Conservation (phyloP, 2,329 filamentous ascomycete genomes). For the Penicillium sp. region DNA sequence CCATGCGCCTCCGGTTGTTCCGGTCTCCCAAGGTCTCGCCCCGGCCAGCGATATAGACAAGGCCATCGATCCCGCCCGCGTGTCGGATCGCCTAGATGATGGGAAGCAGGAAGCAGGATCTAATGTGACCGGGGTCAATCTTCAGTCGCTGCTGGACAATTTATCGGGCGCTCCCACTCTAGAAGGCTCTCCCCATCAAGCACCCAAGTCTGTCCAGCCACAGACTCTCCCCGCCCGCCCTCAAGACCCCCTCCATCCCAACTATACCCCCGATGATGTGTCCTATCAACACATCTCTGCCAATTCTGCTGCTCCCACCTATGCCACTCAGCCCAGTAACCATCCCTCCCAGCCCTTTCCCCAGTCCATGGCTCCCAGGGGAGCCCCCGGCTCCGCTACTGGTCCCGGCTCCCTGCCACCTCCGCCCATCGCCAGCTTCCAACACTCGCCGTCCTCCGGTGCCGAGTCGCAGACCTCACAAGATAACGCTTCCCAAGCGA, state of each 20-base stretch:
- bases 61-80: slow-evolving; percentile 16
- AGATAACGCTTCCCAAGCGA: slow-evolving; percentile 19
- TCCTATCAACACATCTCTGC: slow-evolving; percentile 36
- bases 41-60: slow-evolving; percentile 29
- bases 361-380: slow-evolving; percentile 25
- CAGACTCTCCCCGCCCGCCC: slow-evolving; percentile 43
- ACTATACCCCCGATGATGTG: slow-evolving; percentile 35
- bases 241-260: slow-evolving; percentile 40
- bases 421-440: slow-evolving; percentile 39
- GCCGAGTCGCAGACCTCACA: slow-evolving; percentile 19
- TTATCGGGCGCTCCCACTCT: slow-evolving; percentile 22
- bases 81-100: slow-evolving; percentile 22
- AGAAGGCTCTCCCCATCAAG: slow-evolving; percentile 28
- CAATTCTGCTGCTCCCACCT: slow-evolving; percentile 27
- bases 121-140: slow-evolving; percentile 40
- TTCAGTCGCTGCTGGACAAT: slow-evolving; percentile 47
- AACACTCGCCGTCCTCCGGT: slow-evolving; percentile 26
- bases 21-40: slow-evolving; percentile 22
- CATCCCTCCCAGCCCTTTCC: slow-evolving; percentile 23
- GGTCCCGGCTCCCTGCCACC: slow-evolving; percentile 36
- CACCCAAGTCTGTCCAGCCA: slow-evolving; percentile 31
- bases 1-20: slow-evolving; percentile 21
- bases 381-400: slow-evolving; percentile 34
- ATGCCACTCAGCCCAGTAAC: slow-evolving; percentile 36
- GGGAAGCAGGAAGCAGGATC: slow-evolving; percentile 20